Base-by-base conservation (phyloP, 2,329 filamentous ascomycete genomes). In the Colletotrichum sp. region DNA sequence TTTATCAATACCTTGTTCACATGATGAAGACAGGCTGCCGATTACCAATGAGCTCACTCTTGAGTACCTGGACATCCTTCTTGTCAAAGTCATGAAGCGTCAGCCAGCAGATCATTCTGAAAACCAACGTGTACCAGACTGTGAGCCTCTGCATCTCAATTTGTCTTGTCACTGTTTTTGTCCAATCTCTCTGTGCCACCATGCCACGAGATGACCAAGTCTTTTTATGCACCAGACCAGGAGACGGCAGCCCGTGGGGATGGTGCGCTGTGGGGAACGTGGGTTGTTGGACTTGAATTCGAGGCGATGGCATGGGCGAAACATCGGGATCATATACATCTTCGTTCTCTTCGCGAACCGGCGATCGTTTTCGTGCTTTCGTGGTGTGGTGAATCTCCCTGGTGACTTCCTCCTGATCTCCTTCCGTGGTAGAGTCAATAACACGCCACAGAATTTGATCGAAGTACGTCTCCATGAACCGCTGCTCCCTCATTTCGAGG, bases 81-180 rank as follows among this genome's bases (percentile, higher is more conserved):
- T 84, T 84, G 70, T 85, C 80, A 32, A 85, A 85, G 48, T 85
- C 82, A 67, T 86, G 84, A n/a, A 85, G 72, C 43, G 82, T 78
- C 12, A 85, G 63, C 84, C 84, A 85, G 59, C 82, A 84, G 15
- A 85, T 59, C 84, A 85, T 86, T 12, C 84, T 76, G 48, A 85
- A 84, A 0, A 86, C 78, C 15, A 85, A 78, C 0, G 78, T 79
- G 9, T 83, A 79, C 84, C 84, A 85, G 7, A 82, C 79, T 0
- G 79, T 78, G 7, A 78, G 75, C 0, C 77, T 67, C 9, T 76
- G 71, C 9, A 32, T 63, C 15, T 71, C 69, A 2, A 55, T 24
- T 1, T 26, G 69, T 2, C 26, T 32, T 7, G 48, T 24, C 13
- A 52, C n/a, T 1, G 34, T 61, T 1, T 16, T 34, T 6, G 16